Evolutionary conservation across 257 asterid species (phyloP).

Genomic region (Solanum piurae): DNA sequence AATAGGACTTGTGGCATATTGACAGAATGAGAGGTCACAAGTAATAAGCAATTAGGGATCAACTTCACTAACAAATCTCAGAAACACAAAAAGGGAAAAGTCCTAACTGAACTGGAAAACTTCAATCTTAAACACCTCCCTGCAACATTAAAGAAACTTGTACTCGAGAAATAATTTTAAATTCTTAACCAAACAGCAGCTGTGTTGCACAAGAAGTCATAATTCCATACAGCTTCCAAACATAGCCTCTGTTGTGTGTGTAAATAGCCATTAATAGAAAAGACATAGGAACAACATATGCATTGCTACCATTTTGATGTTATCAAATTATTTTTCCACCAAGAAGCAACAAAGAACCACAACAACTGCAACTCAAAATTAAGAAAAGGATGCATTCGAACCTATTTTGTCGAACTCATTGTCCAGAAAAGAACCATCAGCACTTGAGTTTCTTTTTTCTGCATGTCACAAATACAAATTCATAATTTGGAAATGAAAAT

Average conservation of each 20-base stretch:
- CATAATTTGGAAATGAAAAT: background rate
- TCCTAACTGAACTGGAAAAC: background rate
- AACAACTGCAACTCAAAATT: background rate
- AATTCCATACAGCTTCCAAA: background rate
- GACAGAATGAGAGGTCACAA: background rate
- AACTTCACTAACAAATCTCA: background rate
- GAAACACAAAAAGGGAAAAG: background rate
- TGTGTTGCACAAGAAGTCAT: background rate
- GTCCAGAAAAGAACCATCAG: background rate
- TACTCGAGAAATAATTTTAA: background rate
- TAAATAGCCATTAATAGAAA: background rate
- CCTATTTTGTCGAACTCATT: background rate
- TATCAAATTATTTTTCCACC: background rate
- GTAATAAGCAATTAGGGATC: background rate
- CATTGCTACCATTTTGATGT: background rate
- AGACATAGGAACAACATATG: background rate
- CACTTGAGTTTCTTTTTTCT: conserved; percentile 3
- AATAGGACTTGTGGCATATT: background rate
- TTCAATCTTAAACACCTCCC: background rate
- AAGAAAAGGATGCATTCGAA: background rate
- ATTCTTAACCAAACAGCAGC: background rate
- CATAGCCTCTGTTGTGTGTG: background rate
- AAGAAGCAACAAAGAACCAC: background rate
- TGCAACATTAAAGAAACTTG: background rate
- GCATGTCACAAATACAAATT: background rate